Evolutionary conservation across 2,329 filamentous ascomycete species (phyloP).

Genomic region (Fusarium veterinarium): DNA sequence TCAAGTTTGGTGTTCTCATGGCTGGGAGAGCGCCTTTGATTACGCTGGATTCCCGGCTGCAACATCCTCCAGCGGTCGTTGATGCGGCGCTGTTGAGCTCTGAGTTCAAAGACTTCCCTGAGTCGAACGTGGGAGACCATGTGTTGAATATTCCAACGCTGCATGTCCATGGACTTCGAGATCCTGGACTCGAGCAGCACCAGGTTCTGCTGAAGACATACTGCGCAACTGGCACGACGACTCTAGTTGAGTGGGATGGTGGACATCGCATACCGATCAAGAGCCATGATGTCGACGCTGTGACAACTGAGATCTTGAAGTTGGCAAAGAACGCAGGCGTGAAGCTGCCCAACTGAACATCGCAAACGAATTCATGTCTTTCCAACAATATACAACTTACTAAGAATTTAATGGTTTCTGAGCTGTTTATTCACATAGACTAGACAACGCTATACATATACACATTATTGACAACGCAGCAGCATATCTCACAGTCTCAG

Average conservation of each 20-base stretch:
- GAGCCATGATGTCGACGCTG: conserved; percentile 68
- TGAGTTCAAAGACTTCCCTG: conserved; percentile 53
- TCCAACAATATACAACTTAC: too few relatives aligned
- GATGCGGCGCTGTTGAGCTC: conserved; percentile 39
- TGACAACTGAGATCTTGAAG: conserved; percentile 43
- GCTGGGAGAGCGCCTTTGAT: conserved; percentile 50
- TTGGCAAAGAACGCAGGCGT: conserved; percentile 33
- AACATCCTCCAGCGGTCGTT: conserved; percentile 61
- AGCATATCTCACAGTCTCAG: too few relatives aligned
- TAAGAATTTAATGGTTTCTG: too few relatives aligned
- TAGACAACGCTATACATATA: too few relatives aligned
- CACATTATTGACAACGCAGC: too few relatives aligned
- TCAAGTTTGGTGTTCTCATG: conserved; percentile 53
- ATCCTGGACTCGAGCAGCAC: conserved; percentile 68
- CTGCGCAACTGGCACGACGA: conserved; percentile 64
- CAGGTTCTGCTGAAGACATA: conserved; percentile 66
- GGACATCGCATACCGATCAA: conserved; percentile 78
- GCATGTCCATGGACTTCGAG: conserved; percentile 62
- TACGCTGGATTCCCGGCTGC: conserved; percentile 54
- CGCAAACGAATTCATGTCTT: too few relatives aligned
- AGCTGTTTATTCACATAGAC: too few relatives aligned
- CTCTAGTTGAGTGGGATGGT: conserved; percentile 78
- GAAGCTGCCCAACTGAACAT: neutral
- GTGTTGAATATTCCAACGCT: conserved; percentile 49
- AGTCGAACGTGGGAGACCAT: conserved; percentile 58